A percentile compares a stretch with the other conserved stretches of the same genome.
These are phyloP conservation scores for Collariella sp. DNA, from an alignment of 495 filamentous ascomycete species.

Conservation along the genomic window DNA sequence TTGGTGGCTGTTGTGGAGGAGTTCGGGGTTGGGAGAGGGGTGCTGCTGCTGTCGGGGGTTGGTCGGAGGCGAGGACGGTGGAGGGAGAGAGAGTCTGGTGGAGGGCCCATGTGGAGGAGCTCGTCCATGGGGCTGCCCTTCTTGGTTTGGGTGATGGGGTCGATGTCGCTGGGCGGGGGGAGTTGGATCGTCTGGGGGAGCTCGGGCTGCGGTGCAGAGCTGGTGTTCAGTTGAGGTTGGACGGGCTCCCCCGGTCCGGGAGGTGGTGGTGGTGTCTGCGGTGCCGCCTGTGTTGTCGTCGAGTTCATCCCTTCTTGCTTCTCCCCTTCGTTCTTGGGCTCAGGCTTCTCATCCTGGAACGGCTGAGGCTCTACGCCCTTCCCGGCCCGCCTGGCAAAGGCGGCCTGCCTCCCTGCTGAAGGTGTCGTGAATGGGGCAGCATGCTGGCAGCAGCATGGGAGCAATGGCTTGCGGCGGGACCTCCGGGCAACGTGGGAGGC, in stretches of 20 bases:
- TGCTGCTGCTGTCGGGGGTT: constrained; percentile 35
- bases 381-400: constrained; percentile 47
- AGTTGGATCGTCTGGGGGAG: constrained; percentile 16
- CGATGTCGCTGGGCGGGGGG: constrained; percentile 14
- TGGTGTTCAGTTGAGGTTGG: not conserved
- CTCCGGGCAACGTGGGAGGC: constrained; percentile 8
- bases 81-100: constrained; percentile 23
- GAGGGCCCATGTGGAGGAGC: constrained; percentile 52
- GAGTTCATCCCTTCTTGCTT: constrained; percentile 1
- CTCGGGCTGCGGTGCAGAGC: not conserved
- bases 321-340: not conserved
- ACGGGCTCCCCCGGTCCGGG: not conserved
- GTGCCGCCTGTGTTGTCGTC: not conserved
- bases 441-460: constrained; percentile 16
- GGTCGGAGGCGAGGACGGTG: not conserved
- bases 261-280: not conserved
- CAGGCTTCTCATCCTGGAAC: not conserved
- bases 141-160: constrained; percentile 12
- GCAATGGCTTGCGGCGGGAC: constrained; percentile 17
- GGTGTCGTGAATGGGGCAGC: constrained; percentile 28
- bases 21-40: not conserved
- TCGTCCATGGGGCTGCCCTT: constrained; percentile 51
- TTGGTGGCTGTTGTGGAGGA: not conserved
- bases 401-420: constrained; percentile 23
- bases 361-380: constrained; percentile 51